Conservation (phyloP, 169 alveolate species). For the Perkinsus marinus region DNA sequence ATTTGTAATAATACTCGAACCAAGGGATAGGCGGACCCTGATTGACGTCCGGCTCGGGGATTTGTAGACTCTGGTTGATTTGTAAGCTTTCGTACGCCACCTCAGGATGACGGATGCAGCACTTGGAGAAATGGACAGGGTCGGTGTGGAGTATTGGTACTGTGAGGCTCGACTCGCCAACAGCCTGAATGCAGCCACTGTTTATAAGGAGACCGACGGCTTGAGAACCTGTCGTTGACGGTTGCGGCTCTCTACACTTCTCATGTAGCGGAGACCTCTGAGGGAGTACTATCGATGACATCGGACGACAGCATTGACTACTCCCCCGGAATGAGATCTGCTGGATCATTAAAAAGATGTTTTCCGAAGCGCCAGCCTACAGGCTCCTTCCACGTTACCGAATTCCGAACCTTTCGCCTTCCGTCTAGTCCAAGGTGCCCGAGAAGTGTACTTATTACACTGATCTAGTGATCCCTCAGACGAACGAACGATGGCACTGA, state of each 20-base stretch:
- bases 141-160: neutral
- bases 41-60: neutral
- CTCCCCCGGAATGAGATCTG: too few species aligned
- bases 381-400: too few species aligned
- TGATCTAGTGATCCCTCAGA: too few species aligned
- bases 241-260: neutral
- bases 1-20: neutral
- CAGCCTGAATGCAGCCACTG: too few species aligned
- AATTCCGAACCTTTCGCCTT: too few species aligned
- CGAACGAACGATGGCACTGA: too few species aligned
- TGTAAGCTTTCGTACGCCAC: neutral
- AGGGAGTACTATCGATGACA: neutral
- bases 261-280: neutral
- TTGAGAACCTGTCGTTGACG: neutral
- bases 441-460: too few species aligned
- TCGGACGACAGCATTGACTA: neutral
- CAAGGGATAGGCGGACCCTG: neutral
- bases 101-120: neutral
- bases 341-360: too few species aligned
- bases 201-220: neutral
- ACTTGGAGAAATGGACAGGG: neutral
- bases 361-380: too few species aligned
- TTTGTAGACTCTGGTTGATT: neutral
- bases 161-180: neutral
- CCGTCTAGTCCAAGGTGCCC: too few species aligned